Conservation (phyloP, 106 monocot species). For the Ottelia alismoides region DNA sequence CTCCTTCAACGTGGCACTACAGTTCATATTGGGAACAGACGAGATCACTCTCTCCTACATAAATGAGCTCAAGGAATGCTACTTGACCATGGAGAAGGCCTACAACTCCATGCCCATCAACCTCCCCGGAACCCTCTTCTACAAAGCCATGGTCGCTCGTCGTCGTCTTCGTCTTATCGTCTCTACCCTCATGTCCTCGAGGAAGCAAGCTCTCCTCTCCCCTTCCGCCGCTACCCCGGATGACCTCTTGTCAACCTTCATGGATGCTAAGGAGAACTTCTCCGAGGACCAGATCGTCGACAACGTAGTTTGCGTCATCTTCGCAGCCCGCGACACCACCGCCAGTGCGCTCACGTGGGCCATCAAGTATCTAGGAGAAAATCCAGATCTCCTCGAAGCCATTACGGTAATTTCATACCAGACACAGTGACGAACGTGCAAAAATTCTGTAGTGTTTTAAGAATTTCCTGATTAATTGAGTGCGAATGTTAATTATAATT, state of each 20-base stretch:
- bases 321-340: neutral
- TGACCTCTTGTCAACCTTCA: neutral
- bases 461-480: neutral
- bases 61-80: constrained; percentile 1
- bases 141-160: neutral
- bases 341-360: neutral
- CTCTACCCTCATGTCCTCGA: neutral
- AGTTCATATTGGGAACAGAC: neutral
- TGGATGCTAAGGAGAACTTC: neutral
- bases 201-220: neutral
- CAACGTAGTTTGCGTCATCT: neutral
- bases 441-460: neutral
- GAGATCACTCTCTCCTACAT: neutral
- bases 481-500: neutral
- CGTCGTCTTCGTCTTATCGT: neutral
- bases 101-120: constrained; percentile 2
- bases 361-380: neutral
- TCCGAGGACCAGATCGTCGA: neutral
- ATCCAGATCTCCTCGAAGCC: neutral
- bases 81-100: neutral
- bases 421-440: neutral
- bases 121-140: neutral
- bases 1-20: neutral
- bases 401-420: neutral
- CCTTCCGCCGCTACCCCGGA: neutral